Evolutionary conservation across 2,329 filamentous ascomycete species (phyloP).

Genomic region (Fusarium devonianum): DNA sequence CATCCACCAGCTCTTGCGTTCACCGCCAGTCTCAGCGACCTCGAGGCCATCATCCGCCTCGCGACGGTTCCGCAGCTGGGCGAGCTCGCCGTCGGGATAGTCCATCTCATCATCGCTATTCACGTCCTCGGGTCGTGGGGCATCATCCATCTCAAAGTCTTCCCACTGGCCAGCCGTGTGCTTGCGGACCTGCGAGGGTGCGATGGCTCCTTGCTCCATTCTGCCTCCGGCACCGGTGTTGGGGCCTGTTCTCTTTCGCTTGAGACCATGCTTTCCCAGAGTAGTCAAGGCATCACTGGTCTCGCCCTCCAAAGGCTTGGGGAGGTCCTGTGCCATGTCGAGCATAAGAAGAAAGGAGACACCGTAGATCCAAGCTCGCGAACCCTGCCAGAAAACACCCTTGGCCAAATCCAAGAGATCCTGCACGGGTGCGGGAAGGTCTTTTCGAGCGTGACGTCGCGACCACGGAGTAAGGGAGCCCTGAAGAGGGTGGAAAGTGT

Average conservation of each 20-base stretch:
- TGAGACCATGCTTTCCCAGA: slow-evolving; percentile 49
- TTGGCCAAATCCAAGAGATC: slow-evolving; percentile 81
- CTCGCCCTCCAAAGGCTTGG: slow-evolving; percentile 43
- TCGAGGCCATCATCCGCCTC: slow-evolving; percentile 30
- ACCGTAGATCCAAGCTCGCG: slow-evolving; percentile 86
- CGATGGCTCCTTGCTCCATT: slow-evolving; percentile 57
- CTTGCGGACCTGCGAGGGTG: slow-evolving; percentile 53
- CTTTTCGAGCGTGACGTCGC: slow-evolving; percentile 77
- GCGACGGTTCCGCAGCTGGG: slow-evolving; percentile 45
- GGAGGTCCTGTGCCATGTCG: slow-evolving; percentile 77
- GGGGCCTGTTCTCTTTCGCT: slow-evolving; percentile 61
- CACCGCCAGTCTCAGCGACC: slow-evolving; percentile 35
- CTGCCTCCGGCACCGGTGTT: slow-evolving; percentile 61
- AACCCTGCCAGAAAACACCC: slow-evolving; percentile 83
- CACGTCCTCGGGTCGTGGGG: slow-evolving; percentile 45
- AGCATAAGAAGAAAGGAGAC: slow-evolving; percentile 91
- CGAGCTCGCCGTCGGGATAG: slow-evolving; percentile 45
- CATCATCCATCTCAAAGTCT: slow-evolving; percentile 50
- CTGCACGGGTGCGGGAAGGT: slow-evolving; percentile 76
- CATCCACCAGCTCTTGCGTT: slow-evolving; percentile 68
- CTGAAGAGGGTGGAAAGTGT: slow-evolving; percentile 79
- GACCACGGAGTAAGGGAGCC: slow-evolving; percentile 87
- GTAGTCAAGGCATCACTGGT: slow-evolving; percentile 36
- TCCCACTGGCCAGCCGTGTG: slow-evolving; percentile 52
- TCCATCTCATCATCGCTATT: slow-evolving; percentile 51